phyloP scores from a whole-genome alignment of 768 basidiomycete species.

The Lentinus tigrinus region DNA sequence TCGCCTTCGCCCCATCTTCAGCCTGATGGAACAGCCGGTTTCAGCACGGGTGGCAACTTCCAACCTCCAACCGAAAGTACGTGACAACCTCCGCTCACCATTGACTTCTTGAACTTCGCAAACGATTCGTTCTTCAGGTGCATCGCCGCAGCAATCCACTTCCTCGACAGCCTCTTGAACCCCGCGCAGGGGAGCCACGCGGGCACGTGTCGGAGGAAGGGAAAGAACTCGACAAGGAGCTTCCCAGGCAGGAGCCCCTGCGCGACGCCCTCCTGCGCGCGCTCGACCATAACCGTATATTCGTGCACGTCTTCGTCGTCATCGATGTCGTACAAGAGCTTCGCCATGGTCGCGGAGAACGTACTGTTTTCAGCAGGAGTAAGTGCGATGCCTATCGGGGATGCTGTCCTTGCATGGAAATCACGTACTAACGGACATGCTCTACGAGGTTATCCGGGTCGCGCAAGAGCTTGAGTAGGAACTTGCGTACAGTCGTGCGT shows the following conservation, averaged over 20 bases:
- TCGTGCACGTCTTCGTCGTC: constrained; percentile 25
- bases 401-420: too few species aligned
- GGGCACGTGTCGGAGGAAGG: constrained; percentile 5
- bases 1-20: too few species aligned
- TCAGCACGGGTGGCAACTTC: too few species aligned
- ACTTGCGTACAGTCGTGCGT: not conserved
- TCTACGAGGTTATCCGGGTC: not conserved
- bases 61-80: too few species aligned
- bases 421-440: not conserved
- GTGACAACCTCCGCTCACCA: too few species aligned
- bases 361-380: too few species aligned
- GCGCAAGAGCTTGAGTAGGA: not conserved
- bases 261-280: not conserved
- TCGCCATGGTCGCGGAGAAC: constrained; percentile 14
- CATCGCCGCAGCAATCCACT: too few species aligned
- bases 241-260: not conserved
- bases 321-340: constrained; percentile 29
- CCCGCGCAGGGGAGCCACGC: constrained; percentile 8
- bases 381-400: too few species aligned
- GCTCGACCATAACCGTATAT: not conserved
- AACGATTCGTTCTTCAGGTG: too few species aligned
- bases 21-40: too few species aligned
- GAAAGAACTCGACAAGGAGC: constrained; percentile 4
- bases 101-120: too few species aligned
- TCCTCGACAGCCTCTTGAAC: not conserved